phyloP scores from a whole-genome alignment of 2,329 filamentous ascomycete genomes.

The Thelonectria rubi region DNA sequence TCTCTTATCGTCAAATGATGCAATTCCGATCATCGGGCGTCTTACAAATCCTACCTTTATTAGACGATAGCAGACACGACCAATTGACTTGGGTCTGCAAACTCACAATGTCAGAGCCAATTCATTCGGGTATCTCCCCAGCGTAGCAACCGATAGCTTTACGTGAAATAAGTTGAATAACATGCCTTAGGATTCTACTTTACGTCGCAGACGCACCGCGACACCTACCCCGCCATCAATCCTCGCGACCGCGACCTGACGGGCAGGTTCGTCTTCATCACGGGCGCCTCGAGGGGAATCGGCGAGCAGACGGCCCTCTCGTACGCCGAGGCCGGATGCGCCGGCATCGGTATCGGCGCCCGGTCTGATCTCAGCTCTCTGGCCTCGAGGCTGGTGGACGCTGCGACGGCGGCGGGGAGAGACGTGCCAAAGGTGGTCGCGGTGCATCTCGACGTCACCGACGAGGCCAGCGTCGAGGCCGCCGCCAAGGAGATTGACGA shows the following conservation, averaged over 20 bases:
- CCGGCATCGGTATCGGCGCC: slow-evolving; percentile 61
- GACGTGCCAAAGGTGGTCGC: slow-evolving; percentile 48
- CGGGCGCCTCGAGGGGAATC: slow-evolving; percentile 64
- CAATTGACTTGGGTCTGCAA: background rate
- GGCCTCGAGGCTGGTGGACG: slow-evolving; percentile 46
- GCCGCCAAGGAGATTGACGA: slow-evolving; percentile 43
- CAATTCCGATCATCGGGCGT: background rate
- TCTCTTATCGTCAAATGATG: background rate
- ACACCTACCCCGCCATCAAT: slow-evolving; percentile 64
- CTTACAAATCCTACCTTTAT: background rate
- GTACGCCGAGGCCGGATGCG: slow-evolving; percentile 63
- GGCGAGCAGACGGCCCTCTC: slow-evolving; percentile 63
- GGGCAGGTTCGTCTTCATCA: slow-evolving; percentile 58
- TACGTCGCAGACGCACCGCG: slow-evolving; percentile 45
- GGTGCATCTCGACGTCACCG: slow-evolving; percentile 52
- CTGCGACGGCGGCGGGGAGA: slow-evolving; percentile 45
- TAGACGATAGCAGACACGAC: background rate
- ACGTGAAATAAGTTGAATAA: background rate
- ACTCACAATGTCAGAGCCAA: slow-evolving; percentile 6
- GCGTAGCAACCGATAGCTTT: background rate
- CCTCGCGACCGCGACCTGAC: slow-evolving; percentile 50
- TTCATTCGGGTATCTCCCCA: slow-evolving; percentile 3
- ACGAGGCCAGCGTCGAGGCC: slow-evolving; percentile 45
- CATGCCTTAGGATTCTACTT: slow-evolving; percentile 5
- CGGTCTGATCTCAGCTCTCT: slow-evolving; percentile 57